Evolutionary conservation across 371 early-diverging fungal species (phyloP), one percentile per base, ranked within the genome.

Genomic region (Mortierella sp.): DNA sequence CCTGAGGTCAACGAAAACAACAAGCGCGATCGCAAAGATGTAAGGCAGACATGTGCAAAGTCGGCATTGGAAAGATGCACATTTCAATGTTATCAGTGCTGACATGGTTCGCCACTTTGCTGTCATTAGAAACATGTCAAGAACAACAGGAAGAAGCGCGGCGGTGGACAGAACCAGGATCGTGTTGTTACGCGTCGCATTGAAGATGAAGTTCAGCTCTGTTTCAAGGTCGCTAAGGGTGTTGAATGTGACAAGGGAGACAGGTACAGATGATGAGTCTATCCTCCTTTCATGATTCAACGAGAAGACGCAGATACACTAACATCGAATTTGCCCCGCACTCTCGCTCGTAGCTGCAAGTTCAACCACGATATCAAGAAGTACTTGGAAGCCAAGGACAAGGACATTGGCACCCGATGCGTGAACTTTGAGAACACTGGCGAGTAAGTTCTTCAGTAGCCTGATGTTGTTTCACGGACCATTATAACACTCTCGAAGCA

Each of bases 351-450:
- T 80, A 91, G 91, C 11, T 95, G 96, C 86, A 90, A 88, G 76
- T 93, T 89, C 59, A 91, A 90, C 76, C 96, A 96, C 86, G 93
- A 95, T 76, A 71, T 94, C 9, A 88, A 90, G 24, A 91, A 76
- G 24, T 96, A 93, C 74, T 69, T 96, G 76, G 89, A 82, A 0
- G 77, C 81, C 11, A 94, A 94, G 71, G 95, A 89, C 5, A 90
- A 92, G 10, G 98, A 98, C 81, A 75, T 98, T 31, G 96, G 95
- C 0, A 88, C 89, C n/a, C 81, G 72, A 9, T 98, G 99, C 85
- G 89, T 91, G 40, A 84, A 92, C 43, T 96, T 95, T 83, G 94
- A 94, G 5, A 71, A 88, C 19, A 94, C 87, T 79, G 98, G 98
- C 78, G 84, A 88, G 96, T 93, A 91, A 69, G 88, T 91, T 73